Evolutionary conservation across 2,329 filamentous ascomycete genomes (phyloP), one percentile per base, ranked within the genome.

Genomic region (Aspergillus brunneoviolaceus): DNA sequence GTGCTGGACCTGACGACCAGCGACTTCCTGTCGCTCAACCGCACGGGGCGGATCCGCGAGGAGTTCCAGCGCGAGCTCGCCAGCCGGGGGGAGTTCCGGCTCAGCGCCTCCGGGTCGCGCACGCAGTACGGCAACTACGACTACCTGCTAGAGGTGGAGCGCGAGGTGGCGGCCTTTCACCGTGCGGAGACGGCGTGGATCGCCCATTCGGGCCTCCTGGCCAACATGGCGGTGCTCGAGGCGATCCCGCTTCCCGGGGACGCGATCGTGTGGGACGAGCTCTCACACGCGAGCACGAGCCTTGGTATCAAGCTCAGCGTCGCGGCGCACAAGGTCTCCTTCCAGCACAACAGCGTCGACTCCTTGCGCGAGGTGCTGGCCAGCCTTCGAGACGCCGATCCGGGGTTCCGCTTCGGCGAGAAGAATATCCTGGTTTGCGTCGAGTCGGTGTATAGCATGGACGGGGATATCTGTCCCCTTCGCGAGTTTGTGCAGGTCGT

Each of bases 201-300:
- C 0, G 80, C 84, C 62, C 81, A 82, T 55, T 85, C 84, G 0
- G 85, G 83, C 0, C 84, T 81, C 51, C 84, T 86, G 58, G 85
- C 83, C 6, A 87, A 87, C 62, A 76, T 79, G 0, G 84, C 82
- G 0, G 71, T 87, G 2, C 81, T 85, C 31, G 70, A 76, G 12
- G 82, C 80, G 51, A 75, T 82, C 1, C 82, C 84, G 5, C 83
- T 82, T 60, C 72, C 70, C 0, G 82, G 79, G 0, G 85, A 87
- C 66, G 68, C 79, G 0, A 77, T 91, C 16, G 72, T 91, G 0
- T 86, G 87, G 62, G 88, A 91, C 62, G 86, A 85, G 67, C 77
- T 86, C 27, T 83, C 90, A 5, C 89, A 90, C 65, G 89, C 88
- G 0, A 89, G 86, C 60, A 85, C 87, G 4, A 87, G 90, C 59